phyloP scores from a whole-genome alignment of 352 stramenopile species.

The Blastocystis sp. region DNA sequence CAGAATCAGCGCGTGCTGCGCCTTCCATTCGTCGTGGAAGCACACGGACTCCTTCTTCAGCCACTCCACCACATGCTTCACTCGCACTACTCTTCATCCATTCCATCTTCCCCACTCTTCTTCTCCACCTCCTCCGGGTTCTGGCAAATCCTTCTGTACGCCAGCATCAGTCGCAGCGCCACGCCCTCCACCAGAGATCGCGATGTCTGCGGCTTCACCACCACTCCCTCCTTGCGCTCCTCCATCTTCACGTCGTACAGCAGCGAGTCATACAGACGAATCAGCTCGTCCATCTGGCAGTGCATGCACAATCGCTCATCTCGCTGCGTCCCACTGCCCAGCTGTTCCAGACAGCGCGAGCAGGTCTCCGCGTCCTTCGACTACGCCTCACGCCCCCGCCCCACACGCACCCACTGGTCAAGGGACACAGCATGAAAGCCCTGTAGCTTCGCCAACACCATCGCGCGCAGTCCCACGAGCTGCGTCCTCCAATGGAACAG shows the following conservation, averaged over 20 bases:
- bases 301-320: background rate
- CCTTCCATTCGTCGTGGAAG: slow-evolving; percentile 21
- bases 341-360: slow-evolving; percentile 5
- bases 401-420: background rate
- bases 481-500: background rate
- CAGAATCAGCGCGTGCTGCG: slow-evolving; percentile 27
- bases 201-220: background rate
- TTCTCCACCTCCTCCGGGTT: background rate
- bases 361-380: background rate
- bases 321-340: background rate
- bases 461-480: background rate
- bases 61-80: background rate
- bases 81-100: background rate
- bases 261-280: slow-evolving; percentile 33
- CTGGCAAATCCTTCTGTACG: background rate
- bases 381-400: background rate
- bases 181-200: background rate
- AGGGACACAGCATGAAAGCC: background rate
- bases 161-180: background rate
- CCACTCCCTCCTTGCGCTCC: background rate
- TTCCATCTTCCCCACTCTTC: background rate
- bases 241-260: slow-evolving; percentile 7
- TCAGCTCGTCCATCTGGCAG: slow-evolving; percentile 4
- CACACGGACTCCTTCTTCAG: background rate
- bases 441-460: background rate